A percentile compares a stretch with the other conserved stretches of the same genome.
Evolutionary conservation across 1,284 basidiomycete genomes (phyloP).

Genomic region (Moniliophthora roreri): DNA sequence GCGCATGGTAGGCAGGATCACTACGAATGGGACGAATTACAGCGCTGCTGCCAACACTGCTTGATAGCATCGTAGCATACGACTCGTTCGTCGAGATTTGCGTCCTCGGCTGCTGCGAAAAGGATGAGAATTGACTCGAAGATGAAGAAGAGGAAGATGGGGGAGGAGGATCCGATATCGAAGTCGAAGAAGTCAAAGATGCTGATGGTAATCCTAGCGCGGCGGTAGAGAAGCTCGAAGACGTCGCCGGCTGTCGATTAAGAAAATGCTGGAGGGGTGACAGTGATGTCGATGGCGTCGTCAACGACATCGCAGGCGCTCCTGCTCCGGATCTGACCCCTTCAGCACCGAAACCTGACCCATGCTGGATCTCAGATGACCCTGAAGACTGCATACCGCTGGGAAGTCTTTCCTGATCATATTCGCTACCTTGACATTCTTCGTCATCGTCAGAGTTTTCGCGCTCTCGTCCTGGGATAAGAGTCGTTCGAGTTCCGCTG

Average conservation of each 20-base stretch:
- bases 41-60: not conserved
- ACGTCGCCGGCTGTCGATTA: not conserved
- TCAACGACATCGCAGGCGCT: not conserved
- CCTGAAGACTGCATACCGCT: no score
- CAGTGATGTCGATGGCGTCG: not conserved
- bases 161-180: no score
- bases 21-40: not conserved
- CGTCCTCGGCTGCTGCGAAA: not conserved
- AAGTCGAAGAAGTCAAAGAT: not conserved
- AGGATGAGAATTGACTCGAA: no score
- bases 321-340: no score
- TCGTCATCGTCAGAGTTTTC: no score
- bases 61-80: not conserved
- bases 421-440: no score
- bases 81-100: not conserved
- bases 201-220: not conserved
- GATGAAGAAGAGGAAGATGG: no score
- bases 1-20: not conserved
- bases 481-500: constrained; percentile 1
- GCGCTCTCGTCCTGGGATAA: not conserved
- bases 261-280: not conserved
- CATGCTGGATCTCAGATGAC: no score
- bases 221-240: not conserved
- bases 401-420: no score
- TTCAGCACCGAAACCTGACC: no score